These are phyloP conservation scores for Backusella tuberculispora DNA, from an alignment of 192 early-diverging fungal genomes.

Conservation along the genomic window DNA sequence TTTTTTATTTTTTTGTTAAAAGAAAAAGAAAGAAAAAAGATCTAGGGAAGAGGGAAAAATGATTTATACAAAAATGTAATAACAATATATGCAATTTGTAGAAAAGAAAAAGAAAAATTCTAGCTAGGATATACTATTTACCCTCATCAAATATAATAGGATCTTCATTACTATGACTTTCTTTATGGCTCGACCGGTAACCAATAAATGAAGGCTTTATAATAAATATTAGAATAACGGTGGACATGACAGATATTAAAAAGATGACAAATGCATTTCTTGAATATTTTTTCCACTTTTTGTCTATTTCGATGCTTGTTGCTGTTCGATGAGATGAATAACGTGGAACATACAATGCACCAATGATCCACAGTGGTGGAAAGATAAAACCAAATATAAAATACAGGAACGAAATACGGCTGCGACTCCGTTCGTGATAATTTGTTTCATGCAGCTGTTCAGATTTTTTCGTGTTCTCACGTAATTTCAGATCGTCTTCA, in stretches of 20 bases:
- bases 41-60: background rate
- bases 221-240: slow-evolving; percentile 4
- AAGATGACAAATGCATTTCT: slow-evolving; percentile 20
- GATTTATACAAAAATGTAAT: slow-evolving; percentile 11
- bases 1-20: background rate
- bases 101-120: background rate
- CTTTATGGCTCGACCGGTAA: background rate
- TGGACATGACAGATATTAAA: background rate
- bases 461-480: background rate
- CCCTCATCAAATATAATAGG: slow-evolving; percentile 14
- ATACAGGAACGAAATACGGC: slow-evolving; percentile 18
- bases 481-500: background rate
- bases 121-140: slow-evolving; percentile 4
- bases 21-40: background rate
- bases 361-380: slow-evolving; percentile 27
- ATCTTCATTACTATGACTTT: slow-evolving; percentile 8
- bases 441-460: background rate
- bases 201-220: slow-evolving; percentile 11
- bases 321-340: background rate
- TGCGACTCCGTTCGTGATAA: background rate
- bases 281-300: slow-evolving; percentile 22
- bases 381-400: slow-evolving; percentile 30
- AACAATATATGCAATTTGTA: slow-evolving; percentile 17
- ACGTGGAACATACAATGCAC: slow-evolving; percentile 4
- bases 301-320: background rate